A percentile compares a stretch with the other conserved stretches of the same genome.
Conservation (phyloP, 2,329 filamentous ascomycete species). For the Bisporella sp. region DNA sequence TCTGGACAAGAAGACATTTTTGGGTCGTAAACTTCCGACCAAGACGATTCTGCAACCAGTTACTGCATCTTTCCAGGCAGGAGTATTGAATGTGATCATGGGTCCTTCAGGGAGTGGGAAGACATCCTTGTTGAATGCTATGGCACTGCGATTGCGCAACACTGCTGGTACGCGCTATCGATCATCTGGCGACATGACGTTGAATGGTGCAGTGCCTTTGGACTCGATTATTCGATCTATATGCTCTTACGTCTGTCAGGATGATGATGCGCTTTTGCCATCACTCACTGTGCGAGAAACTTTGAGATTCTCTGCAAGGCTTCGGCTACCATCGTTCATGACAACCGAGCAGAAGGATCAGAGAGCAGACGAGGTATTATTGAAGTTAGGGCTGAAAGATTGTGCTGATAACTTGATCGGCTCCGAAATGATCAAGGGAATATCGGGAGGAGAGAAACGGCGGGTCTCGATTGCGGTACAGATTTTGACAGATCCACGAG, state of each 20-base stretch:
- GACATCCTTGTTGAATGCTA: constrained; percentile 65
- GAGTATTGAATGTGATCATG: constrained; percentile 70
- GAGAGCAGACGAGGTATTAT: constrained; percentile 62
- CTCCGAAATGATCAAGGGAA: constrained; percentile 66
- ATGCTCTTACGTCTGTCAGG: constrained; percentile 71
- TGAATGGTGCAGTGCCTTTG: constrained; percentile 63
- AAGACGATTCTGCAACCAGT: constrained; percentile 62
- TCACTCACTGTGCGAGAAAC: constrained; percentile 73
- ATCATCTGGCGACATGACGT: constrained; percentile 54
- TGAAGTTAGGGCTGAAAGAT: constrained; percentile 72
- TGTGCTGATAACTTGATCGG: constrained; percentile 71
- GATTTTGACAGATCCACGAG: constrained; percentile 66
- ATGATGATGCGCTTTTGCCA: constrained; percentile 68
- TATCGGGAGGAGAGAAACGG: constrained; percentile 73
- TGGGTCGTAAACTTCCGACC: constrained; percentile 43
- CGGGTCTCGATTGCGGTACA: constrained; percentile 73
- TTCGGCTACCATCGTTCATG: constrained; percentile 67
- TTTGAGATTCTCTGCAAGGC: constrained; percentile 60
- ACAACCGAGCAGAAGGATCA: constrained; percentile 57
- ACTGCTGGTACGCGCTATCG: constrained; percentile 56
- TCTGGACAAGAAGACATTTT: constrained; percentile 52
- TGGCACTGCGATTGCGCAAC: constrained; percentile 60
- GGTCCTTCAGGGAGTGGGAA: constrained; percentile 73
- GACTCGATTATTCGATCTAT: constrained; percentile 63
- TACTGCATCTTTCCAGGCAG: constrained; percentile 59